phyloP scores from a whole-genome alignment of 1,284 basidiomycete genomes.

The Fomitiporia mediterranea region DNA sequence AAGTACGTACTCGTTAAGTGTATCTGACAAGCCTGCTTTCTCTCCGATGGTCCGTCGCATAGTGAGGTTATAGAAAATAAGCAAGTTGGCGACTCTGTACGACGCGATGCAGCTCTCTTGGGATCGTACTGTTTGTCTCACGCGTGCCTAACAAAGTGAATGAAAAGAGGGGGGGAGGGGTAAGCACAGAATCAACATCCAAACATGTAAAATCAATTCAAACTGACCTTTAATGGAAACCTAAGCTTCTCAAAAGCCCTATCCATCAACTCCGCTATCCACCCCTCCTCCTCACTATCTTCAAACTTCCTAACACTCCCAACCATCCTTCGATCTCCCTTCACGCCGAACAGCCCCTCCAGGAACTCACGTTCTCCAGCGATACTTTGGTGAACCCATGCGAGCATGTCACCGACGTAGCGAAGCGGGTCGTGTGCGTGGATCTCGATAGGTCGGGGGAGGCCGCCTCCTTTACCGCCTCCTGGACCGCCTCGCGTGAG shows the following conservation, averaged over 20 bases:
- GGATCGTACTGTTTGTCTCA: slow-evolving; percentile 87
- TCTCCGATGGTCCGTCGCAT: slow-evolving; percentile 90
- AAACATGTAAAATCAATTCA: background rate
- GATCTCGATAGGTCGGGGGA: slow-evolving; percentile 92
- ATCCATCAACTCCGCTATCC: slow-evolving; percentile 83
- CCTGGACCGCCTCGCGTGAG: slow-evolving; percentile 87
- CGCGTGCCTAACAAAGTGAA: slow-evolving; percentile 53
- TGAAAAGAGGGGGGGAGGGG: too few species aligned
- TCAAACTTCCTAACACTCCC: slow-evolving; percentile 61
- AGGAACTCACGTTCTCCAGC: slow-evolving; percentile 93
- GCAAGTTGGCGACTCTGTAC: slow-evolving; percentile 89
- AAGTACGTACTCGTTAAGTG: slow-evolving; percentile 71
- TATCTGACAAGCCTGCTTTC: slow-evolving; percentile 70
- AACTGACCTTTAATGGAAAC: slow-evolving; percentile 73
- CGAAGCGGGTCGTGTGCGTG: slow-evolving; percentile 96
- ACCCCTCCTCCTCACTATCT: slow-evolving; percentile 59
- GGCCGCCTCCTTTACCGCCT: too few species aligned
- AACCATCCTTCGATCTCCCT: slow-evolving; percentile 66
- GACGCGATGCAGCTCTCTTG: slow-evolving; percentile 91
- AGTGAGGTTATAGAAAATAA: slow-evolving; percentile 91
- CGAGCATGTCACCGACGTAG: slow-evolving; percentile 97
- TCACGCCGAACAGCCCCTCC: slow-evolving; percentile 76
- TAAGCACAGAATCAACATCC: background rate
- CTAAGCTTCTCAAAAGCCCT: slow-evolving; percentile 80
- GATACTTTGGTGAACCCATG: slow-evolving; percentile 96